Percentiles rank a stretch among this genome's conserved stretches.
These are phyloP conservation scores for Coemansia javaensis DNA, from an alignment of 192 early-diverging fungal species.

Conservation along the genomic window DNA sequence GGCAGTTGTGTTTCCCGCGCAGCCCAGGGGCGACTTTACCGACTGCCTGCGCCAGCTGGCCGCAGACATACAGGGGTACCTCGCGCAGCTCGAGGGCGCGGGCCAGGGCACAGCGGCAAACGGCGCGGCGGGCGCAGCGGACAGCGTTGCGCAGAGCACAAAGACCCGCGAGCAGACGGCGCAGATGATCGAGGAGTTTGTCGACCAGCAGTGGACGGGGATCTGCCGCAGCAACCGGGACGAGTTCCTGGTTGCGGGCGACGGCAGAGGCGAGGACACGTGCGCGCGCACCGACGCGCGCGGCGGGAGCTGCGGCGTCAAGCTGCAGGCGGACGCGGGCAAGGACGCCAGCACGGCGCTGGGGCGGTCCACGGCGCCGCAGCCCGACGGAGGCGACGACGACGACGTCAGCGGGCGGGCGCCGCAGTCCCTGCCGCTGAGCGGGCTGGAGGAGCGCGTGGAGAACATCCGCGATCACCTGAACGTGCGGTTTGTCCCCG, in stretches of 20 bases:
- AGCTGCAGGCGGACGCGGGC: constrained; percentile 69
- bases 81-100: not conserved
- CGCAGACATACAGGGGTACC: constrained; percentile 9
- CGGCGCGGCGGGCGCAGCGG: not conserved
- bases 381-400: not conserved
- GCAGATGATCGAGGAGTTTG: constrained; percentile 51
- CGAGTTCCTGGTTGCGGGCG: constrained; percentile 53
- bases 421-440: constrained; percentile 13
- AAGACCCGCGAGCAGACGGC: constrained; percentile 48
- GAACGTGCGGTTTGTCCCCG: constrained; percentile 59
- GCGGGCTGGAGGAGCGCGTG: constrained; percentile 53
- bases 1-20: constrained; percentile 18
- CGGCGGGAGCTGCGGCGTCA: constrained; percentile 68
- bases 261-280: constrained; percentile 4
- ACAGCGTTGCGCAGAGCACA: constrained; percentile 34
- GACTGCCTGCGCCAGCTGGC: constrained; percentile 12
- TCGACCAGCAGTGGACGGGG: constrained; percentile 51
- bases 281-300: constrained; percentile 73
- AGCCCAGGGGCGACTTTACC: constrained; percentile 4
- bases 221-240: constrained; percentile 60
- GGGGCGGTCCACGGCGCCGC: constrained; percentile 50
- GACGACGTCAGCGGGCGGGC: too few species aligned
- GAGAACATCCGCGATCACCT: constrained; percentile 71
- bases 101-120: not conserved
- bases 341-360: constrained; percentile 57